Evolutionary conservation across 805 yeast genomes (phyloP), one percentile per base, ranked within the genome.

Genomic region (Candida tibetensis): DNA sequence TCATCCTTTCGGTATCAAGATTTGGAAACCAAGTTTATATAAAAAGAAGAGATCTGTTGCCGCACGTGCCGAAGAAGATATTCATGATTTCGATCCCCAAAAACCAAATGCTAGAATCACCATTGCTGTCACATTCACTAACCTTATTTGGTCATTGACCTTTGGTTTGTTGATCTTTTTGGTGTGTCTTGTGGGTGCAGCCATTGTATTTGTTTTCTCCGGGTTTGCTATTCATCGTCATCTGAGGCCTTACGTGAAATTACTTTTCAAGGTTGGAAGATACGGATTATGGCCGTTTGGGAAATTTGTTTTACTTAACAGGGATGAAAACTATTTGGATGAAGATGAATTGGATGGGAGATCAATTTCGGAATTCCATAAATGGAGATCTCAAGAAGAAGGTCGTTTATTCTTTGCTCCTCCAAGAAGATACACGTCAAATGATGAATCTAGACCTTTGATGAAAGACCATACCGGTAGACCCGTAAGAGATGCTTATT

Each of bases 21-120:
- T 93, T 52, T 93, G 99, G 99, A 93, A 93, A 56, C 99, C 99
- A 1, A 96, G 98, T 2, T 69, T 93, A 39, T 93, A 93, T 64
- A 93, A 93, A 59, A 93, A 93, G 60, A 76, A 77, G 42, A 80
- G 99, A 53, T 86, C 96, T 3, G 97, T 93, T 22, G 93, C 93
- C 49, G 73, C 81, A 28, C 82, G 87, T 41, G 97, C 98, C 2
- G 95, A 87, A 42, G 85, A 85, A 45, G 99, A 93, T 69, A 87
- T 93, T 48, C 97, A 91, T 60, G 90, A 88, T 32, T 77, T 81
- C 13, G 72, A 70, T 37, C 62, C 68, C 3, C 46, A 57, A 51
- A 66, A 47, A 48, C 70, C 69, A 52, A 72, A 36, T 57, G 75
- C 44, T 66, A 76, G 64, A 3, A 79, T 86, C 6, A 69, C 76